Evolutionary conservation across 179 eudicot species (phyloP).

Genomic region (Nepenthes alata): DNA sequence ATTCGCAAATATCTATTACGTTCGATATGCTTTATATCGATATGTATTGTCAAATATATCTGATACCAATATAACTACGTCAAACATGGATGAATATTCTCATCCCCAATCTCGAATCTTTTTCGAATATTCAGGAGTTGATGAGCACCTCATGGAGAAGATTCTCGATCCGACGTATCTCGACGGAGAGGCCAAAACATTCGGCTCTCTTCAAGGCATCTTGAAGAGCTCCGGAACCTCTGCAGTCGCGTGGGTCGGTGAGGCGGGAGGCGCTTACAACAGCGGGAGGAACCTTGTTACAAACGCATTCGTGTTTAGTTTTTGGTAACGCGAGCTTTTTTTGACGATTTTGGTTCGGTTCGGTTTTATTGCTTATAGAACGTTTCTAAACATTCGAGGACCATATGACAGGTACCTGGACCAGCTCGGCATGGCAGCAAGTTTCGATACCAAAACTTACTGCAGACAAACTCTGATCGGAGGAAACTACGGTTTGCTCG

Average conservation of each 20-base stretch:
- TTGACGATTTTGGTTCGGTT: background rate
- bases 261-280: slow-evolving; percentile 91
- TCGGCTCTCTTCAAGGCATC: slow-evolving; percentile 34
- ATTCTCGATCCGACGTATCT: slow-evolving; percentile 60
- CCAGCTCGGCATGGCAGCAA: slow-evolving; percentile 80
- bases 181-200: slow-evolving; percentile 47
- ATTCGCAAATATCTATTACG: no score
- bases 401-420: slow-evolving; percentile 66
- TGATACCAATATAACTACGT: no score
- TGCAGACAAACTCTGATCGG: slow-evolving; percentile 83
- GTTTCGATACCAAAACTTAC: slow-evolving; percentile 62
- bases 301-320: slow-evolving; percentile 73
- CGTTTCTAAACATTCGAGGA: background rate
- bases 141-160: slow-evolving; percentile 62
- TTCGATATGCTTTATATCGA: no score
- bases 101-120: background rate
- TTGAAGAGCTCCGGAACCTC: slow-evolving; percentile 31
- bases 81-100: no score
- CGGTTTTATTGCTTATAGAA: background rate
- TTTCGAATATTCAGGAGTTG: slow-evolving; percentile 34
- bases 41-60: no score
- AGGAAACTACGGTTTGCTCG: slow-evolving; percentile 84
- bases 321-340: slow-evolving; percentile 45
- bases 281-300: slow-evolving; percentile 70
- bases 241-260: slow-evolving; percentile 84